Evolutionary conservation across 495 filamentous ascomycete genomes (phyloP).

Genomic region (Xanthoparmelia taractica): DNA sequence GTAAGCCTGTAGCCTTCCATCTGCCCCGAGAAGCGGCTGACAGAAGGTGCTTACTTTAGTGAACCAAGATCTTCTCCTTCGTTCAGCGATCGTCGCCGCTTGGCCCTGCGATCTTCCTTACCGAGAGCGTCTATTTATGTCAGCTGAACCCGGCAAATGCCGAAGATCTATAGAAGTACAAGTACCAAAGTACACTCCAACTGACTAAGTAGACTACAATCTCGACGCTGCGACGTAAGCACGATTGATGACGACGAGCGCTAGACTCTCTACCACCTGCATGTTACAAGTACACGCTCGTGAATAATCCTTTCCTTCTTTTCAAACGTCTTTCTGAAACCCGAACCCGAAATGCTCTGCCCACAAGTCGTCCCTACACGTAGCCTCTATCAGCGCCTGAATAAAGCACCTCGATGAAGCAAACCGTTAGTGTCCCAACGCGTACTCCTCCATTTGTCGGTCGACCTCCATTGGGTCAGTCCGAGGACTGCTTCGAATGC

Average conservation of each 20-base stretch:
- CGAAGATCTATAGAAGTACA: conserved; percentile 7
- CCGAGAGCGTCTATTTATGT: neutral
- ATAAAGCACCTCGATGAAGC: neutral
- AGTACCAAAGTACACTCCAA: too few relatives aligned
- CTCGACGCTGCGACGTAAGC: neutral
- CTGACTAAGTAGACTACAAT: too few relatives aligned
- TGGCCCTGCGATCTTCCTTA: conserved; percentile 4
- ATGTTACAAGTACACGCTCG: neutral
- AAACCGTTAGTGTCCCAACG: neutral
- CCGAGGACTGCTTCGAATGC: neutral
- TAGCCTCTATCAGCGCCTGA: neutral
- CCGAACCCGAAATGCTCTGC: neutral
- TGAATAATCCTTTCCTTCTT: neutral
- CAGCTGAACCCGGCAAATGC: conserved; percentile 5
- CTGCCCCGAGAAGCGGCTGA: conserved; percentile 9
- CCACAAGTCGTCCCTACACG: neutral
- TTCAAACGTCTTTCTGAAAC: neutral
- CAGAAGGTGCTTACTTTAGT: neutral
- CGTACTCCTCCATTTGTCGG: neutral
- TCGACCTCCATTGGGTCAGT: too few relatives aligned
- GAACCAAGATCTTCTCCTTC: conserved; percentile 4
- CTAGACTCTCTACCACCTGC: neutral
- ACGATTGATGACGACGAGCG: neutral
- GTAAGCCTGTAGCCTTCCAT: neutral
- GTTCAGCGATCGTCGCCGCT: conserved; percentile 7